Base-by-base conservation (phyloP, 2,329 filamentous ascomycete species). In the Fusarium sp. region DNA sequence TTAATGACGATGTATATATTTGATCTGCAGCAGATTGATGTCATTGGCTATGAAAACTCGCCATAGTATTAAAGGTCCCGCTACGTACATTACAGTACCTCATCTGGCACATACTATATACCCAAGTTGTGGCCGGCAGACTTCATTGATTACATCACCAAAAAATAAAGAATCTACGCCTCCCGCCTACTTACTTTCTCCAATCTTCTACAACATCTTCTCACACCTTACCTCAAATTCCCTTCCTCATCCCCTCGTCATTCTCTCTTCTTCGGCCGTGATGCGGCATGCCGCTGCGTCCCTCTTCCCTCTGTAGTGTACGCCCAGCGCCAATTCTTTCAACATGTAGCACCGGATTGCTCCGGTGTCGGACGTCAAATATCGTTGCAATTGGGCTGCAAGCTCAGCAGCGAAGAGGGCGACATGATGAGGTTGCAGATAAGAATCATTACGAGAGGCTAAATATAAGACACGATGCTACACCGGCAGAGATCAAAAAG, bases 361-460 rank as follows among this genome's bases (percentile, higher is more conserved):
- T 72, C 73, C 72, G 72, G 70, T 73, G 67, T 69, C 73, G 74
- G 67, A 60, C 44, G 40, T 46, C 48, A 52, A 37, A 26, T 40
- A 52, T 60, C 27, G 8, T 14, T 10, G 20, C 35, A 46, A 26
- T 37, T 64, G 69, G 60, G 40, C 53, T 58, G 27, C 63, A 57
- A 48, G 57, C 58, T 44, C 54, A 72, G 41, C 50, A 74, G 52
- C 70, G 58, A 55, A 65, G 70, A 65, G 46, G 67, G 33, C 63
- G 59, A 9, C 71, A 70, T 46, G 64, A 75, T 18, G 71, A 69
- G 32, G 57, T 74, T 42, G 64, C 71, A 56, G 55, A 60, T 26
- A 84, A 78, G 74, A 94, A 90, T 68, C 92, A 97, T 83, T 99
- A 99, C 81, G 92, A 95, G 76, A 90, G 91, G 42, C 87, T 99